Percentiles rank a stretch among this genome's conserved stretches.
These are phyloP conservation scores for Vigna radiata DNA, from an alignment of 306 rosid genomes.

Conservation along the genomic window DNA sequence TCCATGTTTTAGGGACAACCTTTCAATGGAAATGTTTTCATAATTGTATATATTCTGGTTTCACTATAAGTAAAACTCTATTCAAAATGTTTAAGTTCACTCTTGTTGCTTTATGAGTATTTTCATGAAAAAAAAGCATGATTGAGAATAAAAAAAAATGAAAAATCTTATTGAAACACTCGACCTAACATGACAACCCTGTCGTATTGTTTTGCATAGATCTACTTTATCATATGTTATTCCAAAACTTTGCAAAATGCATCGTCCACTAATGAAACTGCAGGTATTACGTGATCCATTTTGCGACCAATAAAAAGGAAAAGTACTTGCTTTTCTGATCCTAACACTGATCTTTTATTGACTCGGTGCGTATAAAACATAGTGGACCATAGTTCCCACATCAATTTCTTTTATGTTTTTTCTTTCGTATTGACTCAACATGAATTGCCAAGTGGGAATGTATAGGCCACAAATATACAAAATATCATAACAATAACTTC, in stretches of 20 bases:
- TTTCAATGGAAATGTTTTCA: no score
- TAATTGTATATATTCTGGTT: no score
- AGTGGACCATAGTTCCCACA: not conserved
- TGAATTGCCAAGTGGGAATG: not conserved
- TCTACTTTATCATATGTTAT: not conserved
- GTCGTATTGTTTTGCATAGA: not conserved
- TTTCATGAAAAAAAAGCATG: not conserved
- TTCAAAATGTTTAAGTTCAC: no score
- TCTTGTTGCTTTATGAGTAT: no score
- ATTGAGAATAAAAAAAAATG: not conserved
- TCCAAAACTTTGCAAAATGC: conserved; percentile 20
- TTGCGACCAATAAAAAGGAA: not conserved
- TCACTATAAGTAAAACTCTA: no score
- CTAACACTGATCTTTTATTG: conserved; percentile 1
- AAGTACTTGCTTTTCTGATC: conserved; percentile 1
- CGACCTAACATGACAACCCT: not conserved
- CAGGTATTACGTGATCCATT: conserved; percentile 29
- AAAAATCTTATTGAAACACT: not conserved
- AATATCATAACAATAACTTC: not conserved
- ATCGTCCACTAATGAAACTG: not conserved
- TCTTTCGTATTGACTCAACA: not conserved
- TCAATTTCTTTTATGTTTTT: not conserved
- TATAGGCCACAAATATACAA: not conserved
- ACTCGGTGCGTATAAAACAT: not conserved
- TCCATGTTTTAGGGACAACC: no score